These are phyloP conservation scores for Daldinia sp. DNA, from an alignment of 2,329 filamentous ascomycete genomes.

Conservation along the genomic window DNA sequence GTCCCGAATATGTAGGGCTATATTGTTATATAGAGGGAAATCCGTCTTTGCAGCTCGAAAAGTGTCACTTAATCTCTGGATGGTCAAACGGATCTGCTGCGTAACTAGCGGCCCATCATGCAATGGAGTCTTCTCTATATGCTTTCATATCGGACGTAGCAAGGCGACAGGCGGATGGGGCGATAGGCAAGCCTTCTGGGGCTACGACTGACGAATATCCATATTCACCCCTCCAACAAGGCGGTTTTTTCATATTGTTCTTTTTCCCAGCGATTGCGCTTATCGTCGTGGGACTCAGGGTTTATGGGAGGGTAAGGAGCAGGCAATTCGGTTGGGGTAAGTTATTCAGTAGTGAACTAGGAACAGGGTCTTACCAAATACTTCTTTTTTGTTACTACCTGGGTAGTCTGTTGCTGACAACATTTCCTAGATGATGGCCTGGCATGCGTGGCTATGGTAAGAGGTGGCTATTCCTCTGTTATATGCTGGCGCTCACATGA, in stretches of 20 bases:
- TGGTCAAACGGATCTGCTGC: constrained; percentile 15
- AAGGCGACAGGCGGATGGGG: constrained; percentile 30
- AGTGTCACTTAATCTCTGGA: constrained; percentile 18
- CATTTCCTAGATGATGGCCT: constrained; percentile 31
- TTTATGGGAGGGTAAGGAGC: constrained; percentile 42
- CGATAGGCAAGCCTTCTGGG: constrained; percentile 31
- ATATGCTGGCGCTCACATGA: constrained; percentile 1
- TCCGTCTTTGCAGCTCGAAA: constrained; percentile 23
- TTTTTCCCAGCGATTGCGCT: constrained; percentile 41
- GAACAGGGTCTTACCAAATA: neutral
- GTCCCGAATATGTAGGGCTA: constrained; percentile 22
- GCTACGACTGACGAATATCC: constrained; percentile 32
- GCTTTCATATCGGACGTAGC: constrained; percentile 30
- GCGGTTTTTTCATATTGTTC: constrained; percentile 44
- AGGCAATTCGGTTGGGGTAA: constrained; percentile 45
- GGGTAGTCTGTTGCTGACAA: constrained; percentile 15
- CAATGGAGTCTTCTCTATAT: constrained; percentile 40
- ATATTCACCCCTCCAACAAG: constrained; percentile 41
- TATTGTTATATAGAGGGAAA: constrained; percentile 35
- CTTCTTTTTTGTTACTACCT: neutral
- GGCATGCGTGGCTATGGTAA: constrained; percentile 35
- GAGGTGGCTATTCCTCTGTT: neutral
- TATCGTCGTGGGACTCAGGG: constrained; percentile 37
- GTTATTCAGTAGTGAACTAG: constrained; percentile 3
- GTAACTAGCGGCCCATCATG: constrained; percentile 2